Evolutionary conservation across 306 rosid species (phyloP), one percentile per base, ranked within the genome.

Genomic region (Trifolium subterraneum): DNA sequence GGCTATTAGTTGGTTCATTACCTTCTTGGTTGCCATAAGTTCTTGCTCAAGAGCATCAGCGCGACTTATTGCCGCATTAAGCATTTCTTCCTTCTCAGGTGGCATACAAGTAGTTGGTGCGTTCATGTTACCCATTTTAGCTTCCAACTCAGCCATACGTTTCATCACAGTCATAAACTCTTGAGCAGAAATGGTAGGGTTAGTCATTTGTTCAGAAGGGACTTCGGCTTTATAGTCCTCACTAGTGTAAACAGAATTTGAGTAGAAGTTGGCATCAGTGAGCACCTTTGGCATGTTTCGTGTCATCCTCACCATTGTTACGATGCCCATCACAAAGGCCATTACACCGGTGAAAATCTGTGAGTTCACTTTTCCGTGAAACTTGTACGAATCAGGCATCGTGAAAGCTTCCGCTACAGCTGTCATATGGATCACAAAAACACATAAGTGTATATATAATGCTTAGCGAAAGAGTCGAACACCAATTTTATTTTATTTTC

Each of bases 91-190:
- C 86, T 91, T 86, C 80, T 86, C 92, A 7, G 84, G 87, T 4
- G 98, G 93, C 90, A 86, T 80, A 82, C 60, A 60, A 19, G 74
- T 16, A 16, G 73, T 81, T 4, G 50, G 25, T 77, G 70, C 10
- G 71, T 84, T 90, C 80, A 92, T 48, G 77, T 62, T 74, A n/a
- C 47, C 48, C 81, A 86, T 80, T 68, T 83, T 87, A 79, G 89
- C 96, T 84, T 93, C 98, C 84, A 93, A 72, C 56, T 89, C 97
- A 41, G 93, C 92, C 91, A 93, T 91, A 75, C 97, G 96, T 72
- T 91, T 91, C 84, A 89, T 77, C 52, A 87, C 90, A 25, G 89
- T 71, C 93, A 86, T 85, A 83, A 81, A 83, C 55, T 87, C 93
- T 29, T 77, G 68, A 19, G 76, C 64, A 14, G 89, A 73, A 70